These are phyloP conservation scores for Fragosphaeria purpurea DNA, from an alignment of 2,329 filamentous ascomycete species.

Conservation along the genomic window DNA sequence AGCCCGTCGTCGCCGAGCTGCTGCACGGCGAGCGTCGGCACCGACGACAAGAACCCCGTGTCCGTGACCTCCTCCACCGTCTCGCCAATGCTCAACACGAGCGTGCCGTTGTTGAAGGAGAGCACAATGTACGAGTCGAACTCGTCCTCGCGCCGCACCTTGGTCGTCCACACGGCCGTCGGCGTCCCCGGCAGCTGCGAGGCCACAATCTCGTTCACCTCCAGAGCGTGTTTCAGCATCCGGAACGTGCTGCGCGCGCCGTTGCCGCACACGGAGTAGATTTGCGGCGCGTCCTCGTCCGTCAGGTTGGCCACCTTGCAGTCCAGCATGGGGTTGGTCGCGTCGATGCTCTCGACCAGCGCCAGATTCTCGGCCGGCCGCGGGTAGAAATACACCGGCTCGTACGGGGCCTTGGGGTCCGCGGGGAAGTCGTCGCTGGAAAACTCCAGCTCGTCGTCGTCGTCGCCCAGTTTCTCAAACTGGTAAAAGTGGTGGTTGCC, in stretches of 20 bases:
- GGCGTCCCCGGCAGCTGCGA: constrained; percentile 84
- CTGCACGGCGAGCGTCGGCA: constrained; percentile 84
- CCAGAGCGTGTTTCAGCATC: constrained; percentile 82
- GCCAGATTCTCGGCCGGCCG: constrained; percentile 72
- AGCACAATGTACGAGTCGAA: constrained; percentile 95
- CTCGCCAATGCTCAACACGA: constrained; percentile 91
- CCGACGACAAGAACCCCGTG: constrained; percentile 80
- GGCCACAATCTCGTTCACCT: constrained; percentile 92
- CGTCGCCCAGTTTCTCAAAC: constrained; percentile 92
- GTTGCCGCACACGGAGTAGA: constrained; percentile 84
- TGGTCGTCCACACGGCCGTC: constrained; percentile 90
- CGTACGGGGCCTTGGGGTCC: constrained; percentile 61
- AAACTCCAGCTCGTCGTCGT: constrained; percentile 83
- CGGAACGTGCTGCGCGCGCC: constrained; percentile 85
- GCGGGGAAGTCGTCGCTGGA: constrained; percentile 71
- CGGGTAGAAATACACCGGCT: constrained; percentile 77
- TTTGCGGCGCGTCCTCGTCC: constrained; percentile 89
- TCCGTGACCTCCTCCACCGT: constrained; percentile 94
- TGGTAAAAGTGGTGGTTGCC: constrained; percentile 95
- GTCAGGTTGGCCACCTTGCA: constrained; percentile 87
- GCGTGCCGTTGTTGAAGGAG: constrained; percentile 78
- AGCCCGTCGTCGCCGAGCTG: constrained; percentile 88
- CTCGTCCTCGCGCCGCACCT: constrained; percentile 68
- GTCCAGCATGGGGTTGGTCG: constrained; percentile 84
- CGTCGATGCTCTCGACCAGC: constrained; percentile 73